phyloP scores from a whole-genome alignment of 2,329 filamentous ascomycete species.

The Penicillium sp. region DNA sequence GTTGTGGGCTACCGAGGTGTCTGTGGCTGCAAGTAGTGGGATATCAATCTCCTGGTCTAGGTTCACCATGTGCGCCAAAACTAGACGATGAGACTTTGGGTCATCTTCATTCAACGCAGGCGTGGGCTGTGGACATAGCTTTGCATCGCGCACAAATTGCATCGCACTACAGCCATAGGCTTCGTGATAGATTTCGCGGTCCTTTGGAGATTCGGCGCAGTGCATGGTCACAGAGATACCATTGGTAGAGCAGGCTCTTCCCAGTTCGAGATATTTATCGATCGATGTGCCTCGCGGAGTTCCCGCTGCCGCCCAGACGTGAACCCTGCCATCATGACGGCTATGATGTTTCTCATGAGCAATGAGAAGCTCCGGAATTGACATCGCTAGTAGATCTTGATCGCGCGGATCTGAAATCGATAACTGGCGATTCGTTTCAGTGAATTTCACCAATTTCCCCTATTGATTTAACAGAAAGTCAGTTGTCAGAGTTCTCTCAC shows the following conservation, averaged over 20 bases:
- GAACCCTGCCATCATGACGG: slow-evolving; percentile 52
- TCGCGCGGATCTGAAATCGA: slow-evolving; percentile 35
- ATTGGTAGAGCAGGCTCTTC: slow-evolving; percentile 39
- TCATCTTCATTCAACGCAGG: background rate
- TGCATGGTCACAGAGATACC: slow-evolving; percentile 52
- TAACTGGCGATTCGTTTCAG: slow-evolving; percentile 29
- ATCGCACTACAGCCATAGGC: slow-evolving; percentile 39
- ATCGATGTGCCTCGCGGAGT: slow-evolving; percentile 49
- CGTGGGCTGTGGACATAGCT: slow-evolving; percentile 27
- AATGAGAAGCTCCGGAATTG: slow-evolving; percentile 27
- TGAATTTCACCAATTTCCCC: slow-evolving; percentile 28
- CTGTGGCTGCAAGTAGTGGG: slow-evolving; percentile 39
- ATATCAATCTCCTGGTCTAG: slow-evolving; percentile 46
- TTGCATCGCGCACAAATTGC: slow-evolving; percentile 39
- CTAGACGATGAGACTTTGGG: slow-evolving; percentile 34
- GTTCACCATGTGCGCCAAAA: slow-evolving; percentile 56
- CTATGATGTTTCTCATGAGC: slow-evolving; percentile 24
- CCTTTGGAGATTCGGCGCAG: slow-evolving; percentile 46
- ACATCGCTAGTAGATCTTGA: slow-evolving; percentile 32
- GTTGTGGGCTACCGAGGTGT: slow-evolving; percentile 53
- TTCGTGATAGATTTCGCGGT: slow-evolving; percentile 28
- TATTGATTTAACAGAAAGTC: background rate
- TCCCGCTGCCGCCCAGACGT: slow-evolving; percentile 51
- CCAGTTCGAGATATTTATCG: slow-evolving; percentile 40
- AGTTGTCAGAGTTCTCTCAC: background rate